These are phyloP conservation scores for Dictyostelium brefeldianum DNA, from an alignment of 78 protist genomes.

Conservation along the genomic window DNA sequence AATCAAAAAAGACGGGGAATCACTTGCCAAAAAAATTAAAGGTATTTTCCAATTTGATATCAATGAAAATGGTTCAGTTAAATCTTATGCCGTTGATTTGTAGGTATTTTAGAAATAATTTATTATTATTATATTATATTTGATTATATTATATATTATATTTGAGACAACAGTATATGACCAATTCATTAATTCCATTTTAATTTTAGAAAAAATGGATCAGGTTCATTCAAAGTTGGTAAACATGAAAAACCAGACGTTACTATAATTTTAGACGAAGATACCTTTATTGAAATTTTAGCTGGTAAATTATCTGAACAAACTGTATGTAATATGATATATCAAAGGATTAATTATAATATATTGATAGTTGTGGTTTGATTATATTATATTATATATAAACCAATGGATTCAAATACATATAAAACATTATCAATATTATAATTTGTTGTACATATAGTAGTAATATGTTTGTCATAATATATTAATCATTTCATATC, in stretches of 20 bases:
- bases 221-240: conserved; percentile 62
- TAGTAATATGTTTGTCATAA: no score
- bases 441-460: no score
- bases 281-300: conserved; percentile 46
- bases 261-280: conserved; percentile 63
- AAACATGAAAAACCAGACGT: conserved; percentile 76
- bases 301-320: conserved; percentile 74
- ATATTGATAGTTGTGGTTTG: no score
- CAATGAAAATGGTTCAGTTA: conserved; percentile 41
- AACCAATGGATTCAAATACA: background rate
- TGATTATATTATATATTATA: no score
- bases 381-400: background rate
- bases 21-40: conserved; percentile 50
- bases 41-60: conserved; percentile 82
- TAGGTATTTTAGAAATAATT: conserved; percentile 1
- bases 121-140: background rate
- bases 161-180: background rate
- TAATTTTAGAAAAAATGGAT: conserved; percentile 56
- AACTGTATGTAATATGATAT: conserved; percentile 38
- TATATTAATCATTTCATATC: background rate
- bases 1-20: conserved; percentile 41
- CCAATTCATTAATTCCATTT: no score
- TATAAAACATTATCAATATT: no score
- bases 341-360: no score
- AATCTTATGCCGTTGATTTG: conserved; percentile 76